Base-by-base conservation (phyloP, 352 stramenopile genomes). In the Pythium plurisporium region DNA sequence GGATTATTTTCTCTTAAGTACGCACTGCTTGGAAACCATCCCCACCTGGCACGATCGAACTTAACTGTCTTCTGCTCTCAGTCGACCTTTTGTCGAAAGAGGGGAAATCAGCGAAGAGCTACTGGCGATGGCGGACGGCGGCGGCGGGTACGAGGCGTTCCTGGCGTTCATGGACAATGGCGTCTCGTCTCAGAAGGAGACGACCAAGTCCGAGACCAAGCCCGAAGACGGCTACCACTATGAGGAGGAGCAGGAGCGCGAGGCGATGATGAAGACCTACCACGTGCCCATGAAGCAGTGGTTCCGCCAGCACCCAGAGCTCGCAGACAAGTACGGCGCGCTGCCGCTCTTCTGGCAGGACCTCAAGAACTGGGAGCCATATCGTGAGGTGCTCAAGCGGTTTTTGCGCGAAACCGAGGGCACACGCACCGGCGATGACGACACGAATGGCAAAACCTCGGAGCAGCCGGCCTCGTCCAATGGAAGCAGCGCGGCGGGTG, bases 271-370 rank as follows among this genome's bases (percentile, higher is more conserved):
- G 82, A 89, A 91, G 70, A 87, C 34, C 49, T 91, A 93, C 62
- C 81, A 94, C 64, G 75, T 82, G 49, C 79, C 83, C 0, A 93
- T 95, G 85, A 94, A 93, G 70, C 81, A 84, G 56, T 96, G 87
- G 87, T 96, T 93, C 59, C 67, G 72, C 15, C 72, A 91, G 64
- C 62, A 82, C 34, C 72, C 82, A 11, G 41, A 67, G 11, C 69
- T 89, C 8, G 38, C 89, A 56, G 59, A 75, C 5, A 91, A 86
- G 41, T 90, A 98, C 62, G 95, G 94, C n/a, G 66, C 67, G 15
- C 98, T 96, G 73, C 95, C 94, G 33, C 62, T 90, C 17, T 96
- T 99, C 60, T 98, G 94, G 94, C 92, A 97, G 70, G 94, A 98
- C 68, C 76, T 98, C 23, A 86, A 97, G 62, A 91, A 80, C 41